Base-by-base conservation (phyloP, 176 grass and related monocot species). In the Avena sativa region DNA sequence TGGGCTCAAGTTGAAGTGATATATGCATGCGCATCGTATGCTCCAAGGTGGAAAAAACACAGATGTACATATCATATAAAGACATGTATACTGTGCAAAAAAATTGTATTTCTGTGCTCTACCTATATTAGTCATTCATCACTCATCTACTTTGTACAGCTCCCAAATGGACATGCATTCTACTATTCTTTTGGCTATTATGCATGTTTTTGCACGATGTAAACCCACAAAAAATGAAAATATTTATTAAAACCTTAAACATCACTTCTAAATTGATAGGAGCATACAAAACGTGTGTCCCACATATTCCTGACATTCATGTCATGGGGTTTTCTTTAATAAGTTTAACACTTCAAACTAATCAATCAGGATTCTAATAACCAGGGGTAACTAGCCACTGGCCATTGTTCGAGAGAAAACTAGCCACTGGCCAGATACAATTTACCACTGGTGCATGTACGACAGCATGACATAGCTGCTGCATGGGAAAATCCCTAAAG, bases 31-130 rank as follows among this genome's bases (percentile, higher is more conserved):
- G 23, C 48, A 53, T 52, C 52, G 23, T 14, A 77, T 77, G 74
- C 74, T 56, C 74, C 25, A 53, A 34, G 8, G 74, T 32, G 74
- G 2, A 76, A 55, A 76, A 76, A 76, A 55, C 48, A 76, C 30
- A 77, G 26, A 20, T 77, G 74, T 77, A 19, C 74, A 76, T 76
- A 36, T 15, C 74, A 55, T 76, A 76, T 76, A 76, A 52, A 76
- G 55, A 52, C 55, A 55, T 30, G 74, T 19, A 32, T 53, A 30
- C 25, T 28, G 26, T 53, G 23, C 48, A 43, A 53, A 76, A 67
- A 23, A 53, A 77, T 34, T 56, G 74, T 19, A 32, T 34, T 53
- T 76, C 30, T 13, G 64, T 76, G 25, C 14, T 76, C 49, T 76
- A 53, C 25, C 49, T 55, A 51, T 76, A 76, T 34, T 76, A 32